phyloP scores from a whole-genome alignment of 257 asterid species.

The Voacanga thouarsii region DNA sequence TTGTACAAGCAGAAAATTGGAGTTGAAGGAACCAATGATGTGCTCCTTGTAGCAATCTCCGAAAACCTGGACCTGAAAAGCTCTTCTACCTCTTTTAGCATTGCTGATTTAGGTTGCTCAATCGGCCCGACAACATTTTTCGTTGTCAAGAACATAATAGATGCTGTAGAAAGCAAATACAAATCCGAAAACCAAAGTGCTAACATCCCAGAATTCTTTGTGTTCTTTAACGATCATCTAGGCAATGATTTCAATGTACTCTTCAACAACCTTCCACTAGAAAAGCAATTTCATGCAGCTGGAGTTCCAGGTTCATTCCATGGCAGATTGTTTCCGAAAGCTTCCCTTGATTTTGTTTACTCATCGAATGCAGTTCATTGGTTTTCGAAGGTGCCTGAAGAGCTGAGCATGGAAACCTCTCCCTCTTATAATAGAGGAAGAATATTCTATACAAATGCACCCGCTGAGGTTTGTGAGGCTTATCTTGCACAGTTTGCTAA shows the following conservation, averaged over 20 bases:
- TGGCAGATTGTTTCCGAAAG: constrained; percentile 20
- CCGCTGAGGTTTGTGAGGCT: constrained; percentile 18
- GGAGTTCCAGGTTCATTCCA: constrained; percentile 53
- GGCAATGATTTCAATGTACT: constrained; percentile 52
- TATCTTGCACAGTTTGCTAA: constrained; percentile 24
- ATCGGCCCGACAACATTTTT: not conserved
- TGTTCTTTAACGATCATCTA: constrained; percentile 45
- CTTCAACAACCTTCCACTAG: constrained; percentile 39
- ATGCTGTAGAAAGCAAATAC: constrained; percentile 18
- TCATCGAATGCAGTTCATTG: constrained; percentile 30
- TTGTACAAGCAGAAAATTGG: not conserved
- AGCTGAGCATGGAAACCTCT: constrained; percentile 6
- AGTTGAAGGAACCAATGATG: not conserved
- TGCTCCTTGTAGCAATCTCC: not conserved
- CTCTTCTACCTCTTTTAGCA: not conserved
- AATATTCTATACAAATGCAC: constrained; percentile 18
- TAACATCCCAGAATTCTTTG: constrained; percentile 31
- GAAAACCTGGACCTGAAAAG: constrained; percentile 2
- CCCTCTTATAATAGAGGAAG: constrained; percentile 28
- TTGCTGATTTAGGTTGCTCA: constrained; percentile 14
- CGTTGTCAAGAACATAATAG: constrained; percentile 29
- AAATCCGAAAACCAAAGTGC: not conserved
- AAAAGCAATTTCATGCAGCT: constrained; percentile 30
- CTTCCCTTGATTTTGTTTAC: constrained; percentile 19
- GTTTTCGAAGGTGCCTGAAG: constrained; percentile 31